A percentile compares a stretch with the other conserved stretches of the same genome.
These are phyloP conservation scores for Oxytropis ochrocephala DNA, from an alignment of 306 rosid genomes.

Conservation along the genomic window DNA sequence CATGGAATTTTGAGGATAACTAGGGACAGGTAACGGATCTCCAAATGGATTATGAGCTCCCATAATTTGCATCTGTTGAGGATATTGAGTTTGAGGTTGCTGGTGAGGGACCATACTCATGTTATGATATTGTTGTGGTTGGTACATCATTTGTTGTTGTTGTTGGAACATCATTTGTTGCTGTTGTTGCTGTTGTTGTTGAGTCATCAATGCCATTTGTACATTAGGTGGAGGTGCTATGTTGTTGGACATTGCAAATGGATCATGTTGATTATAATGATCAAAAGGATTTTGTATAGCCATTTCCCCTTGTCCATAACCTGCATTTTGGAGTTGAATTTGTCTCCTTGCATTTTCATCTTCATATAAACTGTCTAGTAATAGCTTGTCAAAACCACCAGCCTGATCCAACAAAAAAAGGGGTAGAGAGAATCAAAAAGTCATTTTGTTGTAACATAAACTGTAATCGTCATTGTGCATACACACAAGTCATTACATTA, in stretches of 20 bases:
- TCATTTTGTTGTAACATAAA: not conserved
- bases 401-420: conserved; percentile 43
- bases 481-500: not conserved
- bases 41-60: conserved; percentile 72
- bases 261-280: conserved; percentile 46
- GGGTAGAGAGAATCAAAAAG: not conserved
- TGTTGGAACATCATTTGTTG: conserved; percentile 51
- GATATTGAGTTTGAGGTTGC: conserved; percentile 27
- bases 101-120: conserved; percentile 59
- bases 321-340: conserved; percentile 82
- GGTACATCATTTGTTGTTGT: conserved; percentile 47
- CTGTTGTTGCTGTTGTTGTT: conserved; percentile 50
- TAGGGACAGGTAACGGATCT: conserved; percentile 48
- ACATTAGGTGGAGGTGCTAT: conserved; percentile 75
- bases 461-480: not conserved
- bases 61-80: conserved; percentile 43
- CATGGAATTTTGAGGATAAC: conserved; percentile 37
- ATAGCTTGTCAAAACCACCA: conserved; percentile 85
- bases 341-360: conserved; percentile 76
- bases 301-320: conserved; percentile 60
- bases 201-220: conserved; percentile 64
- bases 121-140: conserved; percentile 35
- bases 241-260: conserved; percentile 62
- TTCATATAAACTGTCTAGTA: conserved; percentile 86
- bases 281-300: conserved; percentile 53